Base-by-base conservation (phyloP, 2,329 filamentous ascomycete species). In the Coniochaeta prunicola region DNA sequence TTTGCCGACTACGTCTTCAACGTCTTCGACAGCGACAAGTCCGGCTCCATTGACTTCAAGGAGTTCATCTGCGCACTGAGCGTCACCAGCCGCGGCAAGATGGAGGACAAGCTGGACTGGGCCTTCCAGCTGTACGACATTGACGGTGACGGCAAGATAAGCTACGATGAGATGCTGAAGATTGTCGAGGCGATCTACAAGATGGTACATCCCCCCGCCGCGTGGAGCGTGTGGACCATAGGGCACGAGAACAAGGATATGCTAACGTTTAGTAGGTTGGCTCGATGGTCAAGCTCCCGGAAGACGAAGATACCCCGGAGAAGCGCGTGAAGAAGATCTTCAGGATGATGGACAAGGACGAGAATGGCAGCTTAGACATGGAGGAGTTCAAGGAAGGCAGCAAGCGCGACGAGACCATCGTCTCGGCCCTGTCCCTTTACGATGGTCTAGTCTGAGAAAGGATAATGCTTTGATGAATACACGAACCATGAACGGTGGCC, bases 151-250 rank as follows among this genome's bases (percentile, higher is more conserved):
- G 94, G 94, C 70, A 96, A 97, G 81, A 99, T 99, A 71, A 96
- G 90, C 74, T 99, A 97, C 74, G 91, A 97, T 58, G 94, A 99
- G 80, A 99, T 99, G 94, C 81, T 99, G 65, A 89, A 92, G 67
- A 99, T 99, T 72, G 94, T 99, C 59, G 93, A 97, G 78, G 94
- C 94, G 58, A 99, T 99, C 71, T 99, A 99, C 83, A 99, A 97
- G 77, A 99, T 99, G 94, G 94, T 97, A 74, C 50, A 74, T 62
- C 17, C 36, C 57, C 45, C 21, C 48, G n/a, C n/a, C n/a, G n/a
- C 31, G 19, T 15, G 53, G 19, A 2, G 4, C 31, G n/a, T 55
- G 38, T 6, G 28, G 4, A 13, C 15, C 5, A 2, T 10, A 21
- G 42, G 12, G 15, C 2, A 4, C 3, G 15, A 19, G 13, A 13